Percentiles rank a stretch among this genome's conserved stretches.
phyloP scores from a whole-genome alignment of 768 basidiomycete species.

The Hypholoma sublateritium region DNA sequence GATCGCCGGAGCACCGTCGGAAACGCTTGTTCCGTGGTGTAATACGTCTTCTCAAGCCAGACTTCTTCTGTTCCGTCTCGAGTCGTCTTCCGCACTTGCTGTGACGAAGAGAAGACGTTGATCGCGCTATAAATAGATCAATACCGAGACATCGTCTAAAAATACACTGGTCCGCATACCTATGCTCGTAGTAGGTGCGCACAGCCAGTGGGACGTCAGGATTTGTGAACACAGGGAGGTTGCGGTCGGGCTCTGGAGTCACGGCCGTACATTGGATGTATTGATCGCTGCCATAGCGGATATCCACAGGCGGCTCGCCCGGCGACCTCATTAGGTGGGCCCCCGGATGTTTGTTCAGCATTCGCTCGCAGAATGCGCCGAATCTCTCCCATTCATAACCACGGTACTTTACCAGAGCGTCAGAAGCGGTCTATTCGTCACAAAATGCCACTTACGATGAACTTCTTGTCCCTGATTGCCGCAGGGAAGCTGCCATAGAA shows the following conservation, averaged over 20 bases:
- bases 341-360: slow-evolving; percentile 87
- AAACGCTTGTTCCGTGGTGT: slow-evolving; percentile 84
- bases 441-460: slow-evolving; percentile 59
- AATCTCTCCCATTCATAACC: slow-evolving; percentile 96
- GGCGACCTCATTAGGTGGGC: slow-evolving; percentile 74
- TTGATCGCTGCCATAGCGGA: slow-evolving; percentile 75
- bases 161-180: slow-evolving; percentile 37
- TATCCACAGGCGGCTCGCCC: slow-evolving; percentile 78
- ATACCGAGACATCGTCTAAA: background rate
- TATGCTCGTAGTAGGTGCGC: slow-evolving; percentile 85
- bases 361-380: slow-evolving; percentile 84
- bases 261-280: slow-evolving; percentile 90
- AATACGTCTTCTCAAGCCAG: slow-evolving; percentile 89
- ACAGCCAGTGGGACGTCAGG: slow-evolving; percentile 81
- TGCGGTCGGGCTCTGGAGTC: slow-evolving; percentile 79
- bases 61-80: slow-evolving; percentile 69
- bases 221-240: slow-evolving; percentile 77
- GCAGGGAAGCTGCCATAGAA: slow-evolving; percentile 92
- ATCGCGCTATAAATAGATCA: slow-evolving; percentile 57
- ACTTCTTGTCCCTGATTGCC: slow-evolving; percentile 85
- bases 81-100: slow-evolving; percentile 62
- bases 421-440: background rate
- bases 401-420: slow-evolving; percentile 63
- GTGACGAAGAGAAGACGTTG: slow-evolving; percentile 76
- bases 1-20: slow-evolving; percentile 91